Base-by-base conservation (phyloP, 2,329 filamentous ascomycete genomes). In the Thelonectria blattea region DNA sequence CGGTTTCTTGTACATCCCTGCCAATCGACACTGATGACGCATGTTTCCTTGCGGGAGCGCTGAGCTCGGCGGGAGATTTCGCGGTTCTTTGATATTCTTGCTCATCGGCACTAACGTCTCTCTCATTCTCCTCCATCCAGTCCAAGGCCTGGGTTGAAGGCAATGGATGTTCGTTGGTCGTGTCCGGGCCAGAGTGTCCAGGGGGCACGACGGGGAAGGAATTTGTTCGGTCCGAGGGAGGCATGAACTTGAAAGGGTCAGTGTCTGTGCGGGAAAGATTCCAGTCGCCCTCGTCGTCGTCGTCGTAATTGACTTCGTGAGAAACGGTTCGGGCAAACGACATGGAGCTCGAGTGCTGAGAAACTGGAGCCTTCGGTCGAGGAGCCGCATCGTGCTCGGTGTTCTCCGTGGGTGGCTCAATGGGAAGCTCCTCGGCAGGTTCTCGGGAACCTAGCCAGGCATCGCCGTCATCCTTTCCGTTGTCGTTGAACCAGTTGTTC, bases 321-420 rank as follows among this genome's bases (percentile, higher is more conserved):
- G 86, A 84, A 12, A 88, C 85, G 2, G 87, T 89, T 37, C 87
- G 82, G 11, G 86, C 80, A 73, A 89, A 89, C 0, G 87, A 89
- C 71, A 83, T 81, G 49, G 81, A 86, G 72, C 85, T 89, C 10
- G 81, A 73, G 70, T 88, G 86, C 64, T 86, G 85, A 24, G 80
- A 77, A 17, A 74, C 68, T 18, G 76, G 75, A n/a, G 65, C 67
- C 37, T 69, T 66, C 10, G 68, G 54, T 46, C 64, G 62, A 32
- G 65, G 50, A 52, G 57, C 56, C 47, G 52, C 49, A 30, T 65
- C 54, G 30, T 58, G 45, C 14, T 65, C 62, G 32, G 62, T n/a
- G 43, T 63, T 45, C 43, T 65, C 60, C 43, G 59, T 43, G 43
- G 60, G 30, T 27, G 47, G 18, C 56, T 69, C 47, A 15, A 32